Base-by-base conservation (phyloP, 768 basidiomycete species). In the Calocybe indica region DNA sequence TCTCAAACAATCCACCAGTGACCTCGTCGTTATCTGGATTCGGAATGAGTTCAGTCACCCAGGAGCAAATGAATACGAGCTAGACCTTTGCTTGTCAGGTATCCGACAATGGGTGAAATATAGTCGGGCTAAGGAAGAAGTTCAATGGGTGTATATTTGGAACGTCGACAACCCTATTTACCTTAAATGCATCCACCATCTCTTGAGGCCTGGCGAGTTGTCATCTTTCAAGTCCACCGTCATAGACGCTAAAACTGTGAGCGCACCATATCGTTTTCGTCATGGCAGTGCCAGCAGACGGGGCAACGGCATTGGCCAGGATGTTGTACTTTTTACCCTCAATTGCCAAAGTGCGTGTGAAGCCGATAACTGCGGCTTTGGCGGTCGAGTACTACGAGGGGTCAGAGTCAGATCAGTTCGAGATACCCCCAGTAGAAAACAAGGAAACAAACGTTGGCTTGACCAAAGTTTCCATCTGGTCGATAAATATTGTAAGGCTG, bases 301-400 rank as follows among this genome's bases (percentile, higher is more conserved):
- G 91, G 30, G 88, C 90, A 50, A 97, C 84, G 43, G 77, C 76
- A 62, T 99, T 99, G 53, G 82, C 88, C 42, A 92, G 59, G 58
- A 99, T 97, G 62, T 85, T 83, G 65, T 95, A 92, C 62, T 91
- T 91, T 61, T 76, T 74, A 43, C 96, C 96, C 66, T 99, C 96
- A 47, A 93, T 82, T 2, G 85, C 92, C 14, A 98, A 79, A 0
- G 92, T 85, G 42, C 83, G 79, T n/a, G 93, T 94, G 10, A 99
- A 65, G 46, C 91, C 92, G 52, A 90, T 84, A 56, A 98, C 88
- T 14, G 79, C 93, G 48, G 92, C 86, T 65, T 97, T 98, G 5
- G 92, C 96, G 3, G 94, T 84, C 9, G 90, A 85, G 64, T 97
- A 97, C 82, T 87, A 47, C 7, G 28, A 42, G 8, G 50, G 36